These are phyloP conservation scores for Candida succiphila DNA, from an alignment of 805 yeast species.

Conservation along the genomic window DNA sequence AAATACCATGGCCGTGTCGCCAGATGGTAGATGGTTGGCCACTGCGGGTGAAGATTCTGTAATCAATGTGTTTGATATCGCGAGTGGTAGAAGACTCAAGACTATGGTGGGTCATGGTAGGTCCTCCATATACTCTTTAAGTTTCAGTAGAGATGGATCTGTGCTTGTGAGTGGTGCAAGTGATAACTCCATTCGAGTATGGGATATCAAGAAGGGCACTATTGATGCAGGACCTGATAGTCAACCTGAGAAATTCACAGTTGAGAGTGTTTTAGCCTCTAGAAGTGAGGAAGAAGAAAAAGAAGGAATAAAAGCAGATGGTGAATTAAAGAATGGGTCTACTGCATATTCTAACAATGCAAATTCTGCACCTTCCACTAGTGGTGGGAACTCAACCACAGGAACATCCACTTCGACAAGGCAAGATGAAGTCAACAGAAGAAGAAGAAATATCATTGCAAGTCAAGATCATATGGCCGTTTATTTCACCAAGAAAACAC, in stretches of 20 bases:
- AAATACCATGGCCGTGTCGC: constrained; percentile 78
- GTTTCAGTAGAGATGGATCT: constrained; percentile 81
- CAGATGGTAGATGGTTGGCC: constrained; percentile 96
- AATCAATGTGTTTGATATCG: constrained; percentile 89
- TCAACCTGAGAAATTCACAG: constrained; percentile 43
- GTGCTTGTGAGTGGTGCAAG: constrained; percentile 88
- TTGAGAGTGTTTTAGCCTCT: constrained; percentile 22
- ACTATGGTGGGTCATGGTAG: constrained; percentile 94
- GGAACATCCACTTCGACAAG: constrained; percentile 5
- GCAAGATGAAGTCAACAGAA: constrained; percentile 37
- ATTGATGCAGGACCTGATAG: constrained; percentile 71
- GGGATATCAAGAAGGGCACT: constrained; percentile 90
- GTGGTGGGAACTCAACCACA: not conserved
- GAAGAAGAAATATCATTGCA: constrained; percentile 65
- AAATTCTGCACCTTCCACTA: not conserved
- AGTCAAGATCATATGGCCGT: constrained; percentile 88
- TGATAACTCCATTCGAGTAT: constrained; percentile 85
- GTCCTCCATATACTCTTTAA: constrained; percentile 72
- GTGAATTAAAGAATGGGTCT: constrained; percentile 1
- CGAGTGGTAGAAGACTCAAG: constrained; percentile 80
- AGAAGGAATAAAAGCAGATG: constrained; percentile 7
- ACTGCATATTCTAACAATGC: not conserved
- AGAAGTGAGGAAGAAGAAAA: constrained; percentile 15
- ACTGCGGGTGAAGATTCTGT: constrained; percentile 90
- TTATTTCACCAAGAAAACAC: constrained; percentile 87